Percentiles rank a stretch among this genome's conserved stretches.
phyloP scores from a whole-genome alignment of 148 eudicot species.

The Rheum nobile region DNA sequence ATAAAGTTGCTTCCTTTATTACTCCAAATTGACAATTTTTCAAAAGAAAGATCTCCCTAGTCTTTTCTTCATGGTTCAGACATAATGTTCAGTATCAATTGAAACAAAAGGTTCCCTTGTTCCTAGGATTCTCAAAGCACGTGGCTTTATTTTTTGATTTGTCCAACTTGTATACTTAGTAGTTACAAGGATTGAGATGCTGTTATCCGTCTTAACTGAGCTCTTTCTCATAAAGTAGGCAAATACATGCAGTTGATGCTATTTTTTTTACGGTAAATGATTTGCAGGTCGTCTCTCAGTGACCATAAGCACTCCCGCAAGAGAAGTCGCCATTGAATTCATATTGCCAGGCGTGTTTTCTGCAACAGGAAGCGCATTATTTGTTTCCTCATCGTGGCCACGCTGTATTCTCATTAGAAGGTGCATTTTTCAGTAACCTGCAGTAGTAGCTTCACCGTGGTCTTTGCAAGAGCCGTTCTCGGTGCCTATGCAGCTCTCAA shows the following conservation, averaged over 20 bases:
- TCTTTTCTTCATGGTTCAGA: background rate
- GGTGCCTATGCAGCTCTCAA: background rate
- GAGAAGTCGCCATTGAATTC: constrained; percentile 23
- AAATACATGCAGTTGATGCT: background rate
- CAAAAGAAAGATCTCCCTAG: background rate
- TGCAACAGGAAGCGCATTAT: background rate
- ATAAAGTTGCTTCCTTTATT: background rate
- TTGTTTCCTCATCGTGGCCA: background rate
- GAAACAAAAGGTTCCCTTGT: background rate
- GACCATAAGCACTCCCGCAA: constrained; percentile 25
- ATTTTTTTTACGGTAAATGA: background rate
- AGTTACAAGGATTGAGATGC: background rate
- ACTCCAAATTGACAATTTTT: background rate
- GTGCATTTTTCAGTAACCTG: constrained; percentile 4
- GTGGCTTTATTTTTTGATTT: too few relatives aligned
- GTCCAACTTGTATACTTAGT: background rate
- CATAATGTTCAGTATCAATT: background rate
- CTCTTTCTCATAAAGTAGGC: background rate
- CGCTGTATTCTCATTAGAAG: background rate
- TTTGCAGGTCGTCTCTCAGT: constrained; percentile 25
- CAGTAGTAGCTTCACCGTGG: background rate
- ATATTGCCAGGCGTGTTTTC: background rate
- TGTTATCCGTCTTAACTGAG: too few relatives aligned
- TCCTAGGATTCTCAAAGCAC: background rate
- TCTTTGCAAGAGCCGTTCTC: background rate